Conservation (phyloP, 306 rosid species). For the Benincasa hispida region DNA sequence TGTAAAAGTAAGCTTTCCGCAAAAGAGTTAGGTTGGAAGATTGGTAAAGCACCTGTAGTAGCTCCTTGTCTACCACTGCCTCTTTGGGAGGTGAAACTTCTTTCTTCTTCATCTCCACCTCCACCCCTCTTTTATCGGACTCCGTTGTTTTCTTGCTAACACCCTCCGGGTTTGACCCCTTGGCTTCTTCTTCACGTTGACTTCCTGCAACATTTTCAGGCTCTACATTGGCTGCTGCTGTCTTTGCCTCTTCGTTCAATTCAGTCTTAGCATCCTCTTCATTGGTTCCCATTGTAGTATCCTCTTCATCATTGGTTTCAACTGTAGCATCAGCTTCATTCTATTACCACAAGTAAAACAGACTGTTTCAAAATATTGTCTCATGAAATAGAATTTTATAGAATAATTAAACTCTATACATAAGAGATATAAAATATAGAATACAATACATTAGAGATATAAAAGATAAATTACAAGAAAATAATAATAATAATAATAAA, state of each 20-base stretch:
- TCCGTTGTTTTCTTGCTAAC: conserved; percentile 26
- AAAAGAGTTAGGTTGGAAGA: background rate
- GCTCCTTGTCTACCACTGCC: conserved; percentile 52
- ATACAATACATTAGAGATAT: background rate
- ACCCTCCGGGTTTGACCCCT: conserved; percentile 27
- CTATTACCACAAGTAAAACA: background rate
- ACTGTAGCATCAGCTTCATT: conserved; percentile 1
- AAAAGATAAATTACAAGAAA: background rate
- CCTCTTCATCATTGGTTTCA: background rate
- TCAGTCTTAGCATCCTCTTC: conserved; percentile 1
- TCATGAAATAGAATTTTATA: background rate
- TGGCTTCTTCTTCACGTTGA: conserved; percentile 24
- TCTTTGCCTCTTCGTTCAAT: conserved; percentile 22
- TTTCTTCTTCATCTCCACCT: conserved; percentile 37
- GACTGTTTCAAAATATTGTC: background rate
- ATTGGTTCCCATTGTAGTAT: background rate
- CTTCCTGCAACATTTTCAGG: conserved; percentile 23
- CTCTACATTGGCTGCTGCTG: conserved; percentile 11
- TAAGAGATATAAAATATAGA: background rate
- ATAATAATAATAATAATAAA: background rate
- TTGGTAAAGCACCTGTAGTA: conserved; percentile 52
- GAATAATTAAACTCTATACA: background rate
- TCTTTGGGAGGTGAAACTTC: conserved; percentile 38
- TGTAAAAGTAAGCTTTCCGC: background rate
- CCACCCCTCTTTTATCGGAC: conserved; percentile 30